Evolutionary conservation across 192 early-diverging fungal genomes (phyloP), one percentile per base, ranked within the genome.

Genomic region (Chytriomyces sp.): DNA sequence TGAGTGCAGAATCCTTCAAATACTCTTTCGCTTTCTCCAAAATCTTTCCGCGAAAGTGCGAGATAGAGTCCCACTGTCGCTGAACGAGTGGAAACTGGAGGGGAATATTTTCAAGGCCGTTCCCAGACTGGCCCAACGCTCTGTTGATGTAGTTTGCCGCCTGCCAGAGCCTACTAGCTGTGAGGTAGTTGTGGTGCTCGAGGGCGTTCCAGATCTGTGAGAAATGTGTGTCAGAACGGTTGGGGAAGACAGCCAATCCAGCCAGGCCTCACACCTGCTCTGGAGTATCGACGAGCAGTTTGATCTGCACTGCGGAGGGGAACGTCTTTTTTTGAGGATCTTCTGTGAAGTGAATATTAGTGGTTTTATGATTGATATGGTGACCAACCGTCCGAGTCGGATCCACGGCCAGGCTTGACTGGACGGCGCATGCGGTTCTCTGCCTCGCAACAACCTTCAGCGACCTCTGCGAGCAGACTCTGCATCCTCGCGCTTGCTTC

Each of bases 61-160:
- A 85, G 10, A 94, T 85, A 2, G 91, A 89, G 71, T 93, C 90
- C 93, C 93, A 94, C 74, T 94, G 93, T 4, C 90, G 83, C 55
- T 89, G 88, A 31, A 93, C 86, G 0, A 94, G 88, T 0, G 92
- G 92, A 73, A 94, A 94, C n/a, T 88, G 85, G 30, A 70, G 68
- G n/a, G 33, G 57, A 82, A 33, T 74, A 58, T 78, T 81, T 73
- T 36, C 64, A 28, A 28, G 0, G 75, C 64, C 30, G 79, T 80
- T 5, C 82, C 81, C 33, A 74, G 64, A 31, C 82, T 83, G 5
- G 73, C 89, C 86, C 33, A 94, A 75, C 72, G 88, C 88, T 39
- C 83, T 80, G 72, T 90, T 86, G 1, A 94, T 90, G 7, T 80
- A 69, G 41, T 86, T 87, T 22, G 93, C 89, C 28, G 93, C 79